Conservation (phyloP, 352 stramenopile genomes). For the Pythium myriotylum region DNA sequence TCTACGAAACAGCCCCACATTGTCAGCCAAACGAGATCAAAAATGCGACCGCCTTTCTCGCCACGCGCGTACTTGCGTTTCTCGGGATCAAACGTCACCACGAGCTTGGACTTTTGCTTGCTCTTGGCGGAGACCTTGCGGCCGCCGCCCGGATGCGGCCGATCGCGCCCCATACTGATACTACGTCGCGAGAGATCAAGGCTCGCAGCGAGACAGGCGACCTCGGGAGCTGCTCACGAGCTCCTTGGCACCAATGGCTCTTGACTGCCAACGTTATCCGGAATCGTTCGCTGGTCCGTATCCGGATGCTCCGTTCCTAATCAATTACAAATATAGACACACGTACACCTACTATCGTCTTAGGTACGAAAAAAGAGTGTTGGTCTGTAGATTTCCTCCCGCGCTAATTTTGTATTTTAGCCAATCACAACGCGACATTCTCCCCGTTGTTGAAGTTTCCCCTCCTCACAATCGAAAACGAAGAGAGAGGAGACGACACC, state of each 20-base stretch:
- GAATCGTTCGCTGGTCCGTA: too few relatives aligned
- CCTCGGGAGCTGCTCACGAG: too few relatives aligned
- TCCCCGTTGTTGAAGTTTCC: conserved; percentile 18
- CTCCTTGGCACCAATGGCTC: too few relatives aligned
- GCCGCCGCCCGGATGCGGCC: conserved; percentile 25
- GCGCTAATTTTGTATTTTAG: conserved; percentile 9
- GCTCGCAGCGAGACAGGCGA: too few relatives aligned
- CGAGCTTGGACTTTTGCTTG: conserved; percentile 87
- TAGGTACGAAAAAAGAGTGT: conserved; percentile 15
- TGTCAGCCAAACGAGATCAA: too few relatives aligned
- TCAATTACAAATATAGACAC: neutral
- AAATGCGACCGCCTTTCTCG: too few relatives aligned
- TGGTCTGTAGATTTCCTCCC: conserved; percentile 15
- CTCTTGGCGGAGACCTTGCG: conserved; percentile 50
- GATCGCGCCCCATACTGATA: conserved; percentile 33
- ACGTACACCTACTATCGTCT: too few relatives aligned
- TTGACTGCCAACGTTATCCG: neutral
- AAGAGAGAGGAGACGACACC: too few relatives aligned
- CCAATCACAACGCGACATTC: conserved; percentile 17
- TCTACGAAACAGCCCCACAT: too few relatives aligned
- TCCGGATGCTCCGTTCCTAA: too few relatives aligned
- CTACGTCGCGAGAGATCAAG: too few relatives aligned
- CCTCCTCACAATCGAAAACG: too few relatives aligned
- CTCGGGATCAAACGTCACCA: conserved; percentile 85
- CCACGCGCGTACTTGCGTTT: conserved; percentile 83